Evolutionary conservation across 2,329 filamentous ascomycete species (phyloP).

Genomic region (Curvularia eragrostidis): DNA sequence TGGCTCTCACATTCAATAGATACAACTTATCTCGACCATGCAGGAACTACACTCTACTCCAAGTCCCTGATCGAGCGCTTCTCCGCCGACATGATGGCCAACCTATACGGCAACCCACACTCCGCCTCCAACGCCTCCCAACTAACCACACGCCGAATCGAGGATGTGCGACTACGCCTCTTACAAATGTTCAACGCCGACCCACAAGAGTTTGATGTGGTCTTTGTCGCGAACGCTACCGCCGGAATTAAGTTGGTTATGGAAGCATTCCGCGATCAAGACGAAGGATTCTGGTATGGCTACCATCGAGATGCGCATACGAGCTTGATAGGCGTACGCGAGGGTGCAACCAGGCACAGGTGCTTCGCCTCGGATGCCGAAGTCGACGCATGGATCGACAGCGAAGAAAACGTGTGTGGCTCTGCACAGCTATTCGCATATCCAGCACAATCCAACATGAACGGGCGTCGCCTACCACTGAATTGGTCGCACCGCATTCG

Average conservation of each 20-base stretch:
- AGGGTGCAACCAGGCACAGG: conserved; percentile 68
- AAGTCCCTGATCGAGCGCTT: conserved; percentile 83
- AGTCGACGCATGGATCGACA: conserved; percentile 69
- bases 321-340: conserved; percentile 79
- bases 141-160: conserved; percentile 73
- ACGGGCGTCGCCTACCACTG: conserved; percentile 76
- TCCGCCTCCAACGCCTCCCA: conserved; percentile 85
- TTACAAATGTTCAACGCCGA: conserved; percentile 82
- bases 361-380: conserved; percentile 71
- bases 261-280: conserved; percentile 74
- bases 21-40: conserved; percentile 88
- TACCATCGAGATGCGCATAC: conserved; percentile 89
- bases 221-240: conserved; percentile 93
- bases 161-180: conserved; percentile 74
- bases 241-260: conserved; percentile 86
- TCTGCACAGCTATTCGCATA: conserved; percentile 72
- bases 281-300: conserved; percentile 77
- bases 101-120: conserved; percentile 89
- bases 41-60: conserved; percentile 84
- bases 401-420: conserved; percentile 23
- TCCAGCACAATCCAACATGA: conserved; percentile 92
- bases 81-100: conserved; percentile 76
- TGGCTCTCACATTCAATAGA: conserved; percentile 55
- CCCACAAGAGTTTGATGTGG: conserved; percentile 80
- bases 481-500: conserved; percentile 64